These are phyloP conservation scores for Eragrostis nindensis DNA, from an alignment of 176 grass and related monocot species.

Conservation along the genomic window DNA sequence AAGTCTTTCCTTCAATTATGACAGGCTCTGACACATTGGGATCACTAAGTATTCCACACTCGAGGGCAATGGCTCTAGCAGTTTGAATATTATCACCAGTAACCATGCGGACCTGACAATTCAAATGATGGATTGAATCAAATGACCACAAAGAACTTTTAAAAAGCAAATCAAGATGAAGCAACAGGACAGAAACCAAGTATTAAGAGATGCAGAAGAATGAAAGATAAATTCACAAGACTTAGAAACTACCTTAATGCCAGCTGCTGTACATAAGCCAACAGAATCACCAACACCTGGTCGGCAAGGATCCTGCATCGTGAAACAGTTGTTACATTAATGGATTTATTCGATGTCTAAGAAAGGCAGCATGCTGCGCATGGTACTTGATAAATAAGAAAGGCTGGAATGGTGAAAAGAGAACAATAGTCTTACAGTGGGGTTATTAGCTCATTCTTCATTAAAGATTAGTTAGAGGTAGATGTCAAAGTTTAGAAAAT, in stretches of 20 bases:
- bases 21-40: slow-evolving; percentile 63
- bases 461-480: not conserved
- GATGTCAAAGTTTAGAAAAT: slow-evolving; percentile 6
- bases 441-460: slow-evolving; percentile 20
- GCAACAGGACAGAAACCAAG: not conserved
- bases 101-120: slow-evolving; percentile 87
- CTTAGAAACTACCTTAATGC: slow-evolving; percentile 68
- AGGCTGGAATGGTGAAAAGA: slow-evolving; percentile 10
- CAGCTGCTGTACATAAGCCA: slow-evolving; percentile 63
- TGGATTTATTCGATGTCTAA: slow-evolving; percentile 10
- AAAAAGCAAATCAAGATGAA: not conserved
- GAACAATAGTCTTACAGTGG: not conserved
- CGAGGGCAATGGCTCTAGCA: slow-evolving; percentile 92
- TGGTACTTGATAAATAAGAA: slow-evolving; percentile 19
- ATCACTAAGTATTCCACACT: slow-evolving; percentile 93
- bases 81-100: slow-evolving; percentile 97
- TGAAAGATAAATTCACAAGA: not conserved
- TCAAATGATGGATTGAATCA: not conserved
- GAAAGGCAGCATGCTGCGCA: slow-evolving; percentile 9
- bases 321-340: slow-evolving; percentile 4
- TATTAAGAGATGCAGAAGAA: slow-evolving; percentile 14
- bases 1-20: slow-evolving; percentile 80
- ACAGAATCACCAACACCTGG: slow-evolving; percentile 83
- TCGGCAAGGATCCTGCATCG: slow-evolving; percentile 89
- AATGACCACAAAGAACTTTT: slow-evolving; percentile 2